Conservation (phyloP, 768 basidiomycete species). For the Boletus reticulatus region DNA sequence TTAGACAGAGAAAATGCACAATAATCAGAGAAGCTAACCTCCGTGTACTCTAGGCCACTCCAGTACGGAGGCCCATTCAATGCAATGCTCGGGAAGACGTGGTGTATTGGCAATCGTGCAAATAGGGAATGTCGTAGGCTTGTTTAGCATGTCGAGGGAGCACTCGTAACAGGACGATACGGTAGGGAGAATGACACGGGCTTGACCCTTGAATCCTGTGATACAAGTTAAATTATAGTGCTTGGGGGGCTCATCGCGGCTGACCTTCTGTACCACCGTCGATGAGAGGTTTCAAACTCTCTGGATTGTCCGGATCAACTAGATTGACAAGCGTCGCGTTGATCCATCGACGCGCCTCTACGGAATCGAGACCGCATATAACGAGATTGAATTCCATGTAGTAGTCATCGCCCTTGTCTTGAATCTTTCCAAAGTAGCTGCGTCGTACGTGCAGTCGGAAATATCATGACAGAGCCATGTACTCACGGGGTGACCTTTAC, state of each 20-base stretch:
- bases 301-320: conserved; percentile 89
- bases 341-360: conserved; percentile 98
- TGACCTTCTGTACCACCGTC: conserved; percentile 98
- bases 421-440: conserved; percentile 96
- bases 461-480: neutral
- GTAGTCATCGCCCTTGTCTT: conserved; percentile 93
- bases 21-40: conserved; percentile 44
- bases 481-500: conserved; percentile 95
- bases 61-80: conserved; percentile 98
- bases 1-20: neutral
- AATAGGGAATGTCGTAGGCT: conserved; percentile 94
- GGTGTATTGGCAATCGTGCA: conserved; percentile 99
- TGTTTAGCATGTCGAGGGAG: conserved; percentile 97
- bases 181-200: conserved; percentile 93
- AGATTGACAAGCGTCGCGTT: conserved; percentile 95
- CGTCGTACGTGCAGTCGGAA: conserved; percentile 9
- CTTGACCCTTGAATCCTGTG: conserved; percentile 96
- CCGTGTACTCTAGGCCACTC: conserved; percentile 96
- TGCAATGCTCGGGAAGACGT: conserved; percentile 96
- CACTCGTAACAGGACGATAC: conserved; percentile 98
- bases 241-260: neutral
- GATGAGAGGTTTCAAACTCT: conserved; percentile 93
- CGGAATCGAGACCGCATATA: conserved; percentile 95
- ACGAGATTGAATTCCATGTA: conserved; percentile 97
- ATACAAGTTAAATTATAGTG: neutral